Base-by-base conservation (phyloP, 1,139 yeast genomes). In the Kluyveromyces sp. region DNA sequence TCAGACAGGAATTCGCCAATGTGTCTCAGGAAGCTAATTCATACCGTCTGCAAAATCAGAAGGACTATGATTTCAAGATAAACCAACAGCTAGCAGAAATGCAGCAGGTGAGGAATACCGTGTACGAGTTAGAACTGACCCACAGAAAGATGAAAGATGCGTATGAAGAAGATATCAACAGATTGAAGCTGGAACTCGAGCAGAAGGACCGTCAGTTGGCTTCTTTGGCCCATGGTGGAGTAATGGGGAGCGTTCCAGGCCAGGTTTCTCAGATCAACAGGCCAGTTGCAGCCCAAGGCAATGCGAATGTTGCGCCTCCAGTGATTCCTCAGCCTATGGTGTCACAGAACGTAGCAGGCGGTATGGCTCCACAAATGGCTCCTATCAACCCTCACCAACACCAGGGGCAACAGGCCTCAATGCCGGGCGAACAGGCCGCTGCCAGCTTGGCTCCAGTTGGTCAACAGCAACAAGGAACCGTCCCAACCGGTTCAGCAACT, bases 91-190 rank as follows among this genome's bases (percentile, higher is more conserved):
- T 88, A 44, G 87, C 86, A 43, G 98, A 92, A 65, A 83, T 92
- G 80, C 94, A 88, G 61, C 95, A 86, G 64, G 89, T 92, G 52
- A 77, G 96, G 58, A 94, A 87, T 61, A 86, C 95, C 15, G 95
- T 92, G 40, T 88, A 83, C 61, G 97, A 92, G 63, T 75, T 92
- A 57, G 97, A 92, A 64, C 77, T 83, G 77, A 94, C 95, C 39
- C 97, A 92, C 68, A 75, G 95, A 55, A 86, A 87, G 64, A 86
- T 92, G 76, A 89, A 89, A 68, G 97, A 89, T 58, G 89, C 94
- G 40, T 92, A 92, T 65, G 96, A 89, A 64, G 95, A 86, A 58
- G 97, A 92, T 65, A 85, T 92, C 49, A 72, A 79, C 61, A 75
- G 94, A 52, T 74, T 89, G 63, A 87, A 89, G 64, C 80, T 84